These are phyloP conservation scores for Dothideomycetes sp. DNA, from an alignment of 2,329 filamentous ascomycete species.

Conservation along the genomic window DNA sequence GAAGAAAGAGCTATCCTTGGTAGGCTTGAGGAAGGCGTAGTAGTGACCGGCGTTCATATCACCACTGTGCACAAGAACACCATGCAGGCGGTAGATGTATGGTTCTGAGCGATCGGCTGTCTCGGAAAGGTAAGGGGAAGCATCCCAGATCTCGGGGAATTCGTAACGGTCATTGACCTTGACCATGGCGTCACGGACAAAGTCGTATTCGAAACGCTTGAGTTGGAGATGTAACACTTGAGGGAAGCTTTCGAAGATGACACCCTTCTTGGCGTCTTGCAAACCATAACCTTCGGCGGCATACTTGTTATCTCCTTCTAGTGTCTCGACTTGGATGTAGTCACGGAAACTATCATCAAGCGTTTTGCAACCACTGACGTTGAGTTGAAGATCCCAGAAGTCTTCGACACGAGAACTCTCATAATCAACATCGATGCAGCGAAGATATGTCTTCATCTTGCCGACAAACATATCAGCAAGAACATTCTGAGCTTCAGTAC, in stretches of 20 bases:
- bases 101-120: constrained; percentile 80
- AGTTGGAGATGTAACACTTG: constrained; percentile 90
- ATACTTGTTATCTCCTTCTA: constrained; percentile 98
- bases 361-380: constrained; percentile 88
- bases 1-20: constrained; percentile 90
- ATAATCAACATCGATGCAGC: constrained; percentile 96
- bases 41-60: constrained; percentile 97
- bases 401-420: constrained; percentile 93
- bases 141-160: constrained; percentile 76
- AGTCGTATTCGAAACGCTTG: constrained; percentile 96
- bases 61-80: constrained; percentile 91
- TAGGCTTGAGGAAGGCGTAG: constrained; percentile 91
- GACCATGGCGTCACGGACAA: constrained; percentile 94
- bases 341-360: constrained; percentile 91
- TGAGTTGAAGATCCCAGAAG: constrained; percentile 98
- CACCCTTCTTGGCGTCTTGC: constrained; percentile 94
- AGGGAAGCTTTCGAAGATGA: constrained; percentile 93
- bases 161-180: constrained; percentile 94
- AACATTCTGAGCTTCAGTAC: constrained; percentile 80
- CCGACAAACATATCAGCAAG: constrained; percentile 88
- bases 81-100: constrained; percentile 87
- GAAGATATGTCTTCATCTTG: constrained; percentile 98
- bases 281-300: constrained; percentile 85
- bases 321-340: constrained; percentile 91
- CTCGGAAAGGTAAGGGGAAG: constrained; percentile 75